Base-by-base conservation (phyloP, 352 stramenopile species). In the Elongisporangium anandrum region DNA sequence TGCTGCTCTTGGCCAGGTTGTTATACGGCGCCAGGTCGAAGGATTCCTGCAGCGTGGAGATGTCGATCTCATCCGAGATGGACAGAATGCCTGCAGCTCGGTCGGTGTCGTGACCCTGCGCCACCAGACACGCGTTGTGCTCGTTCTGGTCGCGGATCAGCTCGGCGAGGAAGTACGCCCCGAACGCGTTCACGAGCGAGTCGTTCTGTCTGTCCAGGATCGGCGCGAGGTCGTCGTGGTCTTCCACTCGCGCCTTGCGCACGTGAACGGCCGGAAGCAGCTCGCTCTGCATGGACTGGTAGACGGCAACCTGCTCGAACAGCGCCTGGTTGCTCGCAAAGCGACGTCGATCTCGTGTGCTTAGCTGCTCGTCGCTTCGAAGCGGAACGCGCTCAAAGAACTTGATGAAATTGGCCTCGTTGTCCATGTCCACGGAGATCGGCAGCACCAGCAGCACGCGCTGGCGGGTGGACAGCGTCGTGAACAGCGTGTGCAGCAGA, bases 121-220 rank as follows among this genome's bases (percentile, higher is more conserved):
- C 81, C 10, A 96, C 85, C 12, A 94, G 62, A 39, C 82, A 96
- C 17, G 93, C 81, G 57, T 96, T 96, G 63, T 85, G 68, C 4
- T 81, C 73, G 57, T 96, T 85, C 64, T 97, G 90, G 26, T 85
- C 73, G 45, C 93, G 79, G 59, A 97, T 97, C 48, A 98, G 76
- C 55, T 97, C 91, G 1, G 91, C 92, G 8, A 98, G 68, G 61
- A 97, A 97, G 64, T 94, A 98, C n/a, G 96, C 81, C 13, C 92
- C 92, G 56, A 96, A 97, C 0, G 79, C 69, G 10, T 73, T 69
- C 12, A 78, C 69, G 8, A 98, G 73, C 3, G 72, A 59, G 54
- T 88, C 73, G 52, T 77, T 83, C 59, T 94, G 85, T 10, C 63
- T 52, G 17, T 66, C 71, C 3, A 94, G 61, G 54, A 94, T 88